phyloP scores from a whole-genome alignment of 768 basidiomycete genomes.

The Leccinum boreale region DNA sequence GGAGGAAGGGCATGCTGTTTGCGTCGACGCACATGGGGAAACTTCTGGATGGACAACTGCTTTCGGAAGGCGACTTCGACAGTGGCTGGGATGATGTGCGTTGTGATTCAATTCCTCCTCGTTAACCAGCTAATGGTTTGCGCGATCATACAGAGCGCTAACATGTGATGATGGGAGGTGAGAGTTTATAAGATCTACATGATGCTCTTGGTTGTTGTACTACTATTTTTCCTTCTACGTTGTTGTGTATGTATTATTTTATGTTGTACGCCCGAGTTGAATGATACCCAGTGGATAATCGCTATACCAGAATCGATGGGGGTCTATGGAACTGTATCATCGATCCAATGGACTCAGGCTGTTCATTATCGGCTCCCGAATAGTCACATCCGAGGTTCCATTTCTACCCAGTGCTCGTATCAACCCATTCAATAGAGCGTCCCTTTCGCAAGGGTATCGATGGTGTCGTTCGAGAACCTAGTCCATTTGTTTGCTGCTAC shows the following conservation, averaged over 20 bases:
- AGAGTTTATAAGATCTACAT: not conserved
- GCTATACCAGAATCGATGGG: too few relatives aligned
- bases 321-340: not conserved
- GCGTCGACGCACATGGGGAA: conserved; percentile 41
- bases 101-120: not conserved
- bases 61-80: conserved; percentile 16
- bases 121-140: not conserved
- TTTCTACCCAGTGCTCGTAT: too few relatives aligned
- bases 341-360: too few relatives aligned
- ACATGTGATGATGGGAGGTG: not conserved
- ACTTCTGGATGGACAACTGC: conserved; percentile 29
- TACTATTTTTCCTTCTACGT: not conserved
- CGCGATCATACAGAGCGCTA: not conserved
- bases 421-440: too few relatives aligned
- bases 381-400: too few relatives aligned
- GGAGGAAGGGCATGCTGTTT: conserved; percentile 41
- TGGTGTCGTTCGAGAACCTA: too few relatives aligned
- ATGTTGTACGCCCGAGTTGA: not conserved
- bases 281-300: too few relatives aligned
- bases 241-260: not conserved
- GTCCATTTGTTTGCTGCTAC: too few relatives aligned
- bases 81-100: not conserved
- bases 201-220: not conserved
- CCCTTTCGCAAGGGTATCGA: too few relatives aligned
- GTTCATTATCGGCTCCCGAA: too few relatives aligned